Percentiles rank a stretch among this genome's conserved stretches.
phyloP scores from a whole-genome alignment of 306 rosid species.

The Pueraria montana region DNA sequence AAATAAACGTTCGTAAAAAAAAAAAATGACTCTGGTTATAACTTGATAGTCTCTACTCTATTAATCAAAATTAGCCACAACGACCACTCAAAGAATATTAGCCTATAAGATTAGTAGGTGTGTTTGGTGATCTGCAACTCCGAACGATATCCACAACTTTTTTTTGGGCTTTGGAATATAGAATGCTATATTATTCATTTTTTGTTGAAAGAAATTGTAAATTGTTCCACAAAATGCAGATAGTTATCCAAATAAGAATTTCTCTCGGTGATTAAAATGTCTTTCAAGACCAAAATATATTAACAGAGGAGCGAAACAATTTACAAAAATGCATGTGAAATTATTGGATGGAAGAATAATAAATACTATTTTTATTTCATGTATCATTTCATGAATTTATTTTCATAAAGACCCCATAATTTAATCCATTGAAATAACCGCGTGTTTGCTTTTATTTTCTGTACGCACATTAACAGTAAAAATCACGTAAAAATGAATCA shows the following conservation, averaged over 20 bases:
- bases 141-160: not conserved
- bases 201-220: not conserved
- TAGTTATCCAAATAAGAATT: no score
- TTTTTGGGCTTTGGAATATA: not conserved
- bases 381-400: not conserved
- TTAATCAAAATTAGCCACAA: not conserved
- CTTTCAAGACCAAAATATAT: no score
- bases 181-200: not conserved
- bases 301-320: not conserved
- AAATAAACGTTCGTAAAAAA: not conserved
- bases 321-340: not conserved
- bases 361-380: not conserved
- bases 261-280: no score
- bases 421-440: not conserved
- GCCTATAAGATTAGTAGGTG: not conserved
- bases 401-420: not conserved
- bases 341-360: not conserved
- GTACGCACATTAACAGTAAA: no score
- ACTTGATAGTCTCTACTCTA: not conserved
- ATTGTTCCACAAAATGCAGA: not conserved
- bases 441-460: no score
- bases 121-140: slow-evolving; percentile 11
- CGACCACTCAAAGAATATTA: not conserved
- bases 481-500: no score
- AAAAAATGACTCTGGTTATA: no score